These are phyloP conservation scores for Friedmanniomyces simplex DNA, from an alignment of 495 filamentous ascomycete genomes.

Conservation along the genomic window DNA sequence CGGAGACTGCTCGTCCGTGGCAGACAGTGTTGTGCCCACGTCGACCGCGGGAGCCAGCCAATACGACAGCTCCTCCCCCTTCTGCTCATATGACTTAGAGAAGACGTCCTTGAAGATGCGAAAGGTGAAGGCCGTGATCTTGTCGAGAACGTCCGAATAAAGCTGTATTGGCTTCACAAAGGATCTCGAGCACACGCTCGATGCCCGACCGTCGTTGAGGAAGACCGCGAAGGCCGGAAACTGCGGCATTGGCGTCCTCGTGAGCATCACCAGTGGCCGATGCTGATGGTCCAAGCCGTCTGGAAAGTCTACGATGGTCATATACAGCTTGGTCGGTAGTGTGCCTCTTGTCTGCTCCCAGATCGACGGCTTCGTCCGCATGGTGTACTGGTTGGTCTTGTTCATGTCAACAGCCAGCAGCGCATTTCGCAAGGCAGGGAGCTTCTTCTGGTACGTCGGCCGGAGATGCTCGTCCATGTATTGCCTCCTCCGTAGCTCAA, in stretches of 20 bases:
- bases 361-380: conserved; percentile 66
- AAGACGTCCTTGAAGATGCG: conserved; percentile 77
- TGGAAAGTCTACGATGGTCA: conserved; percentile 53
- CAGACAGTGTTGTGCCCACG: conserved; percentile 8
- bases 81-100: conserved; percentile 66
- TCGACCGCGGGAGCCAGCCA: conserved; percentile 58
- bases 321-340: conserved; percentile 48
- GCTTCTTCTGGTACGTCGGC: conserved; percentile 59
- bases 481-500: conserved; percentile 53
- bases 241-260: conserved; percentile 50
- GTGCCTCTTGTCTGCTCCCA: conserved; percentile 52
- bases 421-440: conserved; percentile 84
- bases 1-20: background rate
- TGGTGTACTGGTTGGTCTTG: conserved; percentile 60
- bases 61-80: conserved; percentile 61
- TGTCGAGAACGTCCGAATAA: conserved; percentile 34
- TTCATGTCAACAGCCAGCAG: conserved; percentile 72
- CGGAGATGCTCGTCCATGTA: conserved; percentile 64
- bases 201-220: conserved; percentile 50
- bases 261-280: conserved; percentile 60
- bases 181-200: conserved; percentile 42
- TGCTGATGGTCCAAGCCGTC: conserved; percentile 50
- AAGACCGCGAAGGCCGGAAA: conserved; percentile 63
- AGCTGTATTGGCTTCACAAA: conserved; percentile 36
- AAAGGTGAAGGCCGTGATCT: conserved; percentile 59